Evolutionary conservation across 2,329 filamentous ascomycete species (phyloP), one percentile per base, ranked within the genome.

Genomic region (Fusarium avenaceum): DNA sequence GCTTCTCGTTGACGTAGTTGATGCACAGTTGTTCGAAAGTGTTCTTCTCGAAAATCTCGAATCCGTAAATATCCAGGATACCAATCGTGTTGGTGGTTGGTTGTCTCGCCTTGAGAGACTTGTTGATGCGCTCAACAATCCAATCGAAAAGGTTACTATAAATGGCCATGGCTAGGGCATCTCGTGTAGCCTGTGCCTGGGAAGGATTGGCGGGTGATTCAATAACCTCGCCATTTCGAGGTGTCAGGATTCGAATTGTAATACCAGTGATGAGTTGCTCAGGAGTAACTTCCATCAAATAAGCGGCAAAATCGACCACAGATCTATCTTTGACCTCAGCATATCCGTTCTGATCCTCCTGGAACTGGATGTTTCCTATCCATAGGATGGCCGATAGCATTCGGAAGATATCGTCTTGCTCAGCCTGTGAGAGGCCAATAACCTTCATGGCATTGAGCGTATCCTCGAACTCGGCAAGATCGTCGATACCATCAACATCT

Each of bases 41-140:
- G 83, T 99, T 99, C 82, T 95, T 96, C 78, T 99, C 96, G 72
- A 99, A 99, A 72, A 99, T 99, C 78, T 99, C 96, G 76, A 99
- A 99, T 4, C 96, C 96, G 78, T 99, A 99, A 72, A 99, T 99
- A 85, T 99, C 96, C 71, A 99, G 86, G 76, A 99, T 98, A 76
- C 96, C 96, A 71, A 99, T 96, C 4, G 92, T 92, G 78, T 97
- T 96, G 42, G 88, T 83, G 5, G 94, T 87, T 0, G 88, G 82
- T 48, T 92, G 91, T 66, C 90, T 88, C 20, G 95, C 92, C 78
- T 92, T 90, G 63, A 98, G 82, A 6, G 95, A 97, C 70, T 90
- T 87, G 80, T 98, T 98, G 71, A 98, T 90, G 71, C 96, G 91
- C 74, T 91, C 88, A 20, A 98, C 94, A 69, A 99, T 98, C 96